Conservation (phyloP, 2,329 filamentous ascomycete genomes). For the Trichophyton rubrum region DNA sequence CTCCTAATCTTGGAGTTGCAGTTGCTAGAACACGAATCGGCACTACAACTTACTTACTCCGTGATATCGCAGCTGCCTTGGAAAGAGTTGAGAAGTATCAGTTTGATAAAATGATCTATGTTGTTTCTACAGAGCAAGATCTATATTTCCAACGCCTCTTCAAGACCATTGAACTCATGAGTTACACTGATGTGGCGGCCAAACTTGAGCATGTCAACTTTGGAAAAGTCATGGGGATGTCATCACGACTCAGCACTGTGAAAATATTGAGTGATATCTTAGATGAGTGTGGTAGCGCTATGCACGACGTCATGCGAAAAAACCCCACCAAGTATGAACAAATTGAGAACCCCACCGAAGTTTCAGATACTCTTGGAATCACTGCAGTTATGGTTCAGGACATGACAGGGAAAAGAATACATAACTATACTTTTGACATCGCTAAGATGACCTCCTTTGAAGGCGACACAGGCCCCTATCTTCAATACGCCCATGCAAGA, state of each 20-base stretch:
- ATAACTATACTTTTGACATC: conserved; percentile 62
- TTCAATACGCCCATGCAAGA: conserved; percentile 71
- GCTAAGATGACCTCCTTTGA: conserved; percentile 73
- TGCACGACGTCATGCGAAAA: conserved; percentile 80
- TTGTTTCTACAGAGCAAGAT: conserved; percentile 60
- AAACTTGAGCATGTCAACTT: conserved; percentile 67
- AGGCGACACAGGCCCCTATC: conserved; percentile 71
- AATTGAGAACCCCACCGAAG: conserved; percentile 60
- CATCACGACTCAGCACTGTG: conserved; percentile 56
- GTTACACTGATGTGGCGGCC: conserved; percentile 52
- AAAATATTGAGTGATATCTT: conserved; percentile 55
- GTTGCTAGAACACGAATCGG: conserved; percentile 63
- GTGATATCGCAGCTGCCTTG: conserved; percentile 63
- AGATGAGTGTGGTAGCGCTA: conserved; percentile 64
- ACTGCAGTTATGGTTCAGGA: conserved; percentile 87
- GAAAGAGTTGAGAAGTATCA: conserved; percentile 48
- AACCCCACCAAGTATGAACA: conserved; percentile 75
- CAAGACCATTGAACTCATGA: conserved; percentile 63
- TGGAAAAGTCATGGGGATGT: conserved; percentile 59
- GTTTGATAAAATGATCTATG: conserved; percentile 72
- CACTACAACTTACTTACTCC: conserved; percentile 63
- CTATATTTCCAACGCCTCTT: conserved; percentile 62
- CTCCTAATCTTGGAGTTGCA: conserved; percentile 57
- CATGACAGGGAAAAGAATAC: conserved; percentile 68
- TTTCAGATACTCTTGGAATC: conserved; percentile 71